Base-by-base conservation (phyloP, 805 yeast genomes). In the Ogataea dorogensis region DNA sequence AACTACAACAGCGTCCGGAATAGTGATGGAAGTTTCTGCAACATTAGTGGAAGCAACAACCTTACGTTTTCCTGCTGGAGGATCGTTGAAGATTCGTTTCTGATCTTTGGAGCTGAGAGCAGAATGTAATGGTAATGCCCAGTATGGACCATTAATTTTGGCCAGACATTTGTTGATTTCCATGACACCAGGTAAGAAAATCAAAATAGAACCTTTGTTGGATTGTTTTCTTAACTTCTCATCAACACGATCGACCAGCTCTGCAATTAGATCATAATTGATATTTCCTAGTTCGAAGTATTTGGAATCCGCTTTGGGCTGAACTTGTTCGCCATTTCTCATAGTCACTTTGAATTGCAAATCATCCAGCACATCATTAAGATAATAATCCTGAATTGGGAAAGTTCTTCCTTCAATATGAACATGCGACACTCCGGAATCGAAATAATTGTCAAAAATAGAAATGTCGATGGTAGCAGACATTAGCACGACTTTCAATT, bases 21-120 rank as follows among this genome's bases (percentile, higher is more conserved):
- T 91, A 1, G 98, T 91, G 46, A 91, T 88, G 11, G 98, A 91
- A 0, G 98, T 91, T 62, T 91, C 98, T 0, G 98, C 98, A 41
- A 91, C 86, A 55, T 91, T 89, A 0, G 98, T 91, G 2, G 96
- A 77, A 0, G 84, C 91, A 9, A 91, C 88, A 24, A 91, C 73
- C 49, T 91, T 91, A 44, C 96, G 69, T 1, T 53, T 42, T 10
- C 79, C 81, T 0, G 41, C 46, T 0, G 78, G 73, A 3, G 86
- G 75, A 2, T 50, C 47, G 25, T 61, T 65, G 56, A 91, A 91
- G 1, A 89, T 95, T 22, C 70, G 67, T 30, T 80, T 78, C 53
- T 91, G 98, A 22, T 89, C 96, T 10, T 70, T 69, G 0, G 96
- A 85, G 2, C 86, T 68, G 34, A 91, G 67, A 0, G 95, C 93